Percentiles rank a stretch among this genome's conserved stretches.
Conservation (phyloP, 768 basidiomycete species). For the Leccinum variicolor region DNA sequence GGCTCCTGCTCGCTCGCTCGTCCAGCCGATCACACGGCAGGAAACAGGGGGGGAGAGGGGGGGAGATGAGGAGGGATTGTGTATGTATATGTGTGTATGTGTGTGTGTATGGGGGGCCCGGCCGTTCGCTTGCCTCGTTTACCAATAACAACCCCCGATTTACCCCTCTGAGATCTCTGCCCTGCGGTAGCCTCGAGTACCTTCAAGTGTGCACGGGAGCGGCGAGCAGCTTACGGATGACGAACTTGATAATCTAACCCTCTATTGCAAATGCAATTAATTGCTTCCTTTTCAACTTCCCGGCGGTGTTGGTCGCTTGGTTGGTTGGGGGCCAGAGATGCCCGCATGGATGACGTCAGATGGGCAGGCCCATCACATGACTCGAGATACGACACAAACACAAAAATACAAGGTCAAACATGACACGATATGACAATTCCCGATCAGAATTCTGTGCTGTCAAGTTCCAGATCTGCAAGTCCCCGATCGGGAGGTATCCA, state of each 20-base stretch:
- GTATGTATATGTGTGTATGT: not conserved
- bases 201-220: not conserved
- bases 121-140: not conserved
- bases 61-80: not conserved
- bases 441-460: conserved; percentile 36
- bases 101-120: not conserved
- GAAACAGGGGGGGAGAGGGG: not conserved
- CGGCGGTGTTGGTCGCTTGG: not conserved
- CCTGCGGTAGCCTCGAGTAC: not conserved
- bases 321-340: not conserved
- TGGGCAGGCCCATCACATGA: conserved; percentile 15
- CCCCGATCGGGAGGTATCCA: conserved; percentile 17
- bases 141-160: not conserved
- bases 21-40: conserved; percentile 8
- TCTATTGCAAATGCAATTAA: not conserved
- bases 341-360: conserved; percentile 22
- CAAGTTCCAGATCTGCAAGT: conserved; percentile 20
- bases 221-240: not conserved
- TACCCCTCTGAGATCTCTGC: not conserved
- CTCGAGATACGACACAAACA: conserved; percentile 12
- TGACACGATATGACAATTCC: conserved; percentile 18
- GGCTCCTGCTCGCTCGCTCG: not conserved
- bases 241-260: conserved; percentile 23
- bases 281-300: not conserved
- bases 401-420: conserved; percentile 18